Evolutionary conservation across 495 filamentous ascomycete species (phyloP).

Genomic region (Penicillium cosmopolitanum): DNA sequence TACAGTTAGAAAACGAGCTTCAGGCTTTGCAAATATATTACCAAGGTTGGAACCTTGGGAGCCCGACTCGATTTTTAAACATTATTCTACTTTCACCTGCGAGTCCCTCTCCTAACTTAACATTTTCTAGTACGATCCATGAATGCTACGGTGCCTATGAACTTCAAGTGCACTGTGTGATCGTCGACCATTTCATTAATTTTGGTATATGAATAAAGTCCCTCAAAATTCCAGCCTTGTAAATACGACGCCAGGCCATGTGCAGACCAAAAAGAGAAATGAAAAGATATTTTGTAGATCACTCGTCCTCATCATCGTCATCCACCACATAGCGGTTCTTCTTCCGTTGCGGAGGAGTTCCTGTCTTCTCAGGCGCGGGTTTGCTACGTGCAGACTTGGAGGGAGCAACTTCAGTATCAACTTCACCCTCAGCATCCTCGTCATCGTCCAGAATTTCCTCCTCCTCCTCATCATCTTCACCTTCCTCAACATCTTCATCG

Average conservation of each 20-base stretch:
- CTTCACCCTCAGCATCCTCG: constrained; percentile 62
- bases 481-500: constrained; percentile 68
- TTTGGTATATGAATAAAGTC: constrained; percentile 21
- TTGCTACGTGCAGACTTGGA: constrained; percentile 27
- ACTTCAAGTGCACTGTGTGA: background rate
- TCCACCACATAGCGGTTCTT: constrained; percentile 53
- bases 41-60: too few species aligned
- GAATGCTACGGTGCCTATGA: too few species aligned
- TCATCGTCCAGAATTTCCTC: constrained; percentile 64
- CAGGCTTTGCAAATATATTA: too few species aligned
- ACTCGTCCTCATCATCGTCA: constrained; percentile 49
- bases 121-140: too few species aligned
- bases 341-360: constrained; percentile 46
- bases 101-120: too few species aligned
- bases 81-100: too few species aligned
- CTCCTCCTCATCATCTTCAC: constrained; percentile 63
- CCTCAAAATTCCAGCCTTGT: constrained; percentile 15
- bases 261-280: constrained; percentile 12
- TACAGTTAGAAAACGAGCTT: too few species aligned
- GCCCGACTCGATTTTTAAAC: too few species aligned
- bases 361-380: constrained; percentile 27
- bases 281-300: constrained; percentile 13
- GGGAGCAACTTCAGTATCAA: constrained; percentile 40
- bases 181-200: constrained; percentile 34
- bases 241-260: constrained; percentile 18